Base-by-base conservation (phyloP, 179 eudicot species). In the Corrigiola litoralis region DNA sequence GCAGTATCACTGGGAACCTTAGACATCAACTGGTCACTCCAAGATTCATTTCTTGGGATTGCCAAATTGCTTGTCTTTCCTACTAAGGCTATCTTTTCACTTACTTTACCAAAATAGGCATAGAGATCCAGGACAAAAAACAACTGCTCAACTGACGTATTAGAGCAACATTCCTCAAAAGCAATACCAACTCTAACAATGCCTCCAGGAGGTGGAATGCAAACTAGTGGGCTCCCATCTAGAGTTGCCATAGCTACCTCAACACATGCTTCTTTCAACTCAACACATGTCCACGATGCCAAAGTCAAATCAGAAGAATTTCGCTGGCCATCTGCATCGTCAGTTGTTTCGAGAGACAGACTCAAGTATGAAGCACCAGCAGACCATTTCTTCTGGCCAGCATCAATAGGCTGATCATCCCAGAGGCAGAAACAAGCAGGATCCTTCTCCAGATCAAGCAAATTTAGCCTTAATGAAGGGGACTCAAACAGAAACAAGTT, bases 401-500 rank as follows among this genome's bases (percentile, higher is more conserved):
- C 85, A 85, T 94, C 99, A 80, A 94, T 54, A 9, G 99, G 99
- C 68, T 94, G 99, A 71, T 42, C 81, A 63, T 82, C 68, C 97
- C 99, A 94, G 34, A 94, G 87, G 79, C 91, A 87, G 72, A 86
- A 90, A 79, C 97, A 94, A 73, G 96, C 96, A 70, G 99, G 92
- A 77, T 94, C 99, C 55, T 90, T 94, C 69, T 88, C 95, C 56
- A 94, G 82, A 67, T 84, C 77, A 61, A 94, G 90, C 63, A 88
- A 76, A 48, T 53, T 66, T 63, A 88, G 81, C 56, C 68, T 79
- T 33, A 82, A 64, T 24, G 77, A 77, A 65, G 99, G 96, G 40
- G 87, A 84, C 66, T 94, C 91, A 28, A 55, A 79, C 45, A 90
- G 61, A 72, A 81, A 81, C 52, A 94, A 65, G 65, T 90, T 69